Conservation (phyloP, 73 alveolate genomes). For the Symbiodinium pilosum region DNA sequence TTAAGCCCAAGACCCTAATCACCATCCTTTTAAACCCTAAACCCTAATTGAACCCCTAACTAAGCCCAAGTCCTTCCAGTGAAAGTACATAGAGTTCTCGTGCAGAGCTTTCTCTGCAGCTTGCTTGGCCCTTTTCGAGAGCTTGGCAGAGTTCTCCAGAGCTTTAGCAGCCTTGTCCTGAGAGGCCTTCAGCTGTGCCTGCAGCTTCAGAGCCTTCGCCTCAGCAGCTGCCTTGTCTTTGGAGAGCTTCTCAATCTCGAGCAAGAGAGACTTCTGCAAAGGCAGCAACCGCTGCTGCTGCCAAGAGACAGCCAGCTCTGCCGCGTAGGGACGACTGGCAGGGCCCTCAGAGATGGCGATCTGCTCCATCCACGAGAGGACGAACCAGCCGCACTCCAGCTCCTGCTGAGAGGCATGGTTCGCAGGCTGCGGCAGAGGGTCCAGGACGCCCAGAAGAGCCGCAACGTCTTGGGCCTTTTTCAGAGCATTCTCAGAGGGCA, state of each 20-base stretch:
- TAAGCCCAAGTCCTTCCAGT: no score
- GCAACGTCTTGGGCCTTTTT: background rate
- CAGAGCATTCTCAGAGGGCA: background rate
- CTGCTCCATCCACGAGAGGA: background rate
- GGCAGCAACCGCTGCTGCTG: background rate
- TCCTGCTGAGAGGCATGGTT: background rate
- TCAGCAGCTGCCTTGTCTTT: background rate
- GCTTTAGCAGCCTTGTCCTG: no score
- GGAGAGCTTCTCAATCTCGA: background rate
- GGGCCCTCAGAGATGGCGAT: background rate
- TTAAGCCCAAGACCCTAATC: no score
- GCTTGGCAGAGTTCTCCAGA: no score
- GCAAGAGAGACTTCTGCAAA: background rate
- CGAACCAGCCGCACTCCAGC: background rate
- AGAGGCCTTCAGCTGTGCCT: no score
- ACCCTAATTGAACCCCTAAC: no score
- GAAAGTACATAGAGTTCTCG: no score
- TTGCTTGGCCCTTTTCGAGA: no score
- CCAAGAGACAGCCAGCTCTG: background rate
- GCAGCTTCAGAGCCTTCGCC: background rate
- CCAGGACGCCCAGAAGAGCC: background rate
- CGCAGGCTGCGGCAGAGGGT: background rate
- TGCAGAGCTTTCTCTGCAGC: no score
- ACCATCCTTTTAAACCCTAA: no score
- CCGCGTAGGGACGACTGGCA: background rate